phyloP scores from a whole-genome alignment of 108 stramenopile genomes.

The Chaetoceros tenuissimus region DNA sequence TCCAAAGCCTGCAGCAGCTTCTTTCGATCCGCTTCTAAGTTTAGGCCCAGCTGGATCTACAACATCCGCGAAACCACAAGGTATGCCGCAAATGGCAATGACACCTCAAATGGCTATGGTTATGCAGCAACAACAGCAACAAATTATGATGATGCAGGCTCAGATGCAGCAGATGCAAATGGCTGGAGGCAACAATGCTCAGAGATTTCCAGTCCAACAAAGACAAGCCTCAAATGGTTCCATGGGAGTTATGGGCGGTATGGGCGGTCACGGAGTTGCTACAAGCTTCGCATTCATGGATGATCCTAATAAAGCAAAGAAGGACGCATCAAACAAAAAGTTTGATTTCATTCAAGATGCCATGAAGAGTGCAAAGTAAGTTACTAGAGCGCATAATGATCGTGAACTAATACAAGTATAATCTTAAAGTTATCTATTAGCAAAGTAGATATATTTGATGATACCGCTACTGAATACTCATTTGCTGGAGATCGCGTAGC shows the following conservation, averaged over 20 bases:
- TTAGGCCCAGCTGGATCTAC: background rate
- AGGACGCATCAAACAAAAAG: conserved; percentile 37
- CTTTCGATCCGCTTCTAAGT: conserved; percentile 65
- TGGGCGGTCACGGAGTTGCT: conserved; percentile 22
- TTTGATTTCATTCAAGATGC: conserved; percentile 88
- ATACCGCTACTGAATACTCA: too few relatives aligned
- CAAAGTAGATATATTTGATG: too few relatives aligned
- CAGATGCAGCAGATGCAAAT: conserved; percentile 83
- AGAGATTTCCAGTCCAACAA: conserved; percentile 7
- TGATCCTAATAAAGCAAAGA: conserved; percentile 27
- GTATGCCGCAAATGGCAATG: conserved; percentile 27
- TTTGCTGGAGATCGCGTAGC: background rate
- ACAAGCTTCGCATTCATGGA: conserved; percentile 44
- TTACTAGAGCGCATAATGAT: too few relatives aligned
- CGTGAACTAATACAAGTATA: too few relatives aligned
- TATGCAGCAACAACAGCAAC: conserved; percentile 68
- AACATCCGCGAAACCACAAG: conserved; percentile 15
- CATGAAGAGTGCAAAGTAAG: conserved; percentile 58
- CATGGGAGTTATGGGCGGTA: conserved; percentile 9
- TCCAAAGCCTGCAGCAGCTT: conserved; percentile 9
- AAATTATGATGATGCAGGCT: conserved; percentile 49
- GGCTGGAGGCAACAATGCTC: conserved; percentile 29
- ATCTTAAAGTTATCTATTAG: too few relatives aligned
- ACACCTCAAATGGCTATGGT: conserved; percentile 67
- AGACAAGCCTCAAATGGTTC: conserved; percentile 5